Evolutionary conservation across 441 rosid genomes (phyloP).

Genomic region (Melastoma candidum): DNA sequence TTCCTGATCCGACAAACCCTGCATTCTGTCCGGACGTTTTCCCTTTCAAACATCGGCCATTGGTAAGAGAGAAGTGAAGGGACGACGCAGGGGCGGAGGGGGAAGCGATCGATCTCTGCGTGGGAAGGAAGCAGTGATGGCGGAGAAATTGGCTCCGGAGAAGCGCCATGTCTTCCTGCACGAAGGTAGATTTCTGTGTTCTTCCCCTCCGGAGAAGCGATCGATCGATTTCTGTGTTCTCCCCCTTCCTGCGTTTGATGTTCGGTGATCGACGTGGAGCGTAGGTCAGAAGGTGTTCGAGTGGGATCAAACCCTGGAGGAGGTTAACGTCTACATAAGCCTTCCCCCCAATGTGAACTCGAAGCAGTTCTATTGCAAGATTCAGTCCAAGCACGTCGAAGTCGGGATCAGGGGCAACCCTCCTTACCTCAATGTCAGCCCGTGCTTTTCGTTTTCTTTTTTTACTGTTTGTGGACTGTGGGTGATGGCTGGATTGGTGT

Average conservation of each 20-base stretch:
- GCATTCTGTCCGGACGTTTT: too few species aligned
- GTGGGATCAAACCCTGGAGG: constrained; percentile 94
- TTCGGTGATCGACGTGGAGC: neutral
- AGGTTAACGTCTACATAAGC: constrained; percentile 62
- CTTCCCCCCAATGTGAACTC: constrained; percentile 58
- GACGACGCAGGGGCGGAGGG: too few species aligned
- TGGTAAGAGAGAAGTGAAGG: too few species aligned
- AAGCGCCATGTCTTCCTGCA: constrained; percentile 62
- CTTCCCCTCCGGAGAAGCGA: neutral
- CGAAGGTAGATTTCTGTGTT: constrained; percentile 31
- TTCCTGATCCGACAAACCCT: too few species aligned
- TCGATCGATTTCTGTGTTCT: neutral
- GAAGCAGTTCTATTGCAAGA: constrained; percentile 73
- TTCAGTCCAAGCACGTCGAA: constrained; percentile 69
- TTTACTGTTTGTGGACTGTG: neutral
- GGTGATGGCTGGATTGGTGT: neutral
- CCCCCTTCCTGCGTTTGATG: neutral
- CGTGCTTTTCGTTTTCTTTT: neutral
- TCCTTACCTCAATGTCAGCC: constrained; percentile 76
- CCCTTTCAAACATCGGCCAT: too few species aligned
- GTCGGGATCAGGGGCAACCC: constrained; percentile 95
- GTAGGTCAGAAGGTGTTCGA: constrained; percentile 72
- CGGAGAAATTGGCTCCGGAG: constrained; percentile 86
- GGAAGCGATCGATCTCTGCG: too few species aligned
- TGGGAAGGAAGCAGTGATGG: constrained; percentile 26